These are phyloP conservation scores for Dactylonectria estremocensis DNA, from an alignment of 2,329 filamentous ascomycete genomes.

Conservation along the genomic window DNA sequence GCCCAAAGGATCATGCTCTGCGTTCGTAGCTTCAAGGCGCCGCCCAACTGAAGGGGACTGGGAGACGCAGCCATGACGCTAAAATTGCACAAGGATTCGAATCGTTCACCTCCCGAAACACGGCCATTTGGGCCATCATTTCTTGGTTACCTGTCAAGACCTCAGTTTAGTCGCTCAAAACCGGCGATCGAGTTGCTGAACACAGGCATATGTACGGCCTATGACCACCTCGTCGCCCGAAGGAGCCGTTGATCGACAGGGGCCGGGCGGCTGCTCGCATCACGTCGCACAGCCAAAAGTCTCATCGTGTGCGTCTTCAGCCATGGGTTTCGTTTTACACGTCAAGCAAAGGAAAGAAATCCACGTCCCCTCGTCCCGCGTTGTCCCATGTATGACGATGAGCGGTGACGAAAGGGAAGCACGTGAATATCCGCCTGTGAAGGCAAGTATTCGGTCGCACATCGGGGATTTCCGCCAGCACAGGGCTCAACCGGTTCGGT, in stretches of 20 bases:
- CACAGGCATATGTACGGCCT: not conserved
- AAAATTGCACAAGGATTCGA: not conserved
- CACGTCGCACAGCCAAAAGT: constrained; percentile 2
- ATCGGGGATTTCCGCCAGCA: not conserved
- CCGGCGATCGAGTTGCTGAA: not conserved
- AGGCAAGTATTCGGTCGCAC: not conserved
- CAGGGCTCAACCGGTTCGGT: not conserved
- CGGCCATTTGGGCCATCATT: not conserved
- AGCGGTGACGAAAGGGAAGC: no score
- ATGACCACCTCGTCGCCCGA: constrained; percentile 16
- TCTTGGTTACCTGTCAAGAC: not conserved
- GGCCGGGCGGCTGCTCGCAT: constrained; percentile 1
- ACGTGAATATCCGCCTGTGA: no score
- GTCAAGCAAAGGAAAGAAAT: no score
- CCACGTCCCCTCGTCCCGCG: no score
- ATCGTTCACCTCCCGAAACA: not conserved
- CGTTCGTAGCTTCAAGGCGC: not conserved
- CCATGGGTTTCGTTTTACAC: not conserved
- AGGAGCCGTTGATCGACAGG: constrained; percentile 39
- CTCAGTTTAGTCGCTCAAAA: not conserved
- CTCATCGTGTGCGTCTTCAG: not conserved
- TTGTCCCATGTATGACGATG: not conserved
- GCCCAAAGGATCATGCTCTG: not conserved
- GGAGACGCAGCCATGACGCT: no score
- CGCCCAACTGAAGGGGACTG: not conserved